Evolutionary conservation across 2,329 filamentous ascomycete species (phyloP).

Genomic region (Sporothrix inflata): DNA sequence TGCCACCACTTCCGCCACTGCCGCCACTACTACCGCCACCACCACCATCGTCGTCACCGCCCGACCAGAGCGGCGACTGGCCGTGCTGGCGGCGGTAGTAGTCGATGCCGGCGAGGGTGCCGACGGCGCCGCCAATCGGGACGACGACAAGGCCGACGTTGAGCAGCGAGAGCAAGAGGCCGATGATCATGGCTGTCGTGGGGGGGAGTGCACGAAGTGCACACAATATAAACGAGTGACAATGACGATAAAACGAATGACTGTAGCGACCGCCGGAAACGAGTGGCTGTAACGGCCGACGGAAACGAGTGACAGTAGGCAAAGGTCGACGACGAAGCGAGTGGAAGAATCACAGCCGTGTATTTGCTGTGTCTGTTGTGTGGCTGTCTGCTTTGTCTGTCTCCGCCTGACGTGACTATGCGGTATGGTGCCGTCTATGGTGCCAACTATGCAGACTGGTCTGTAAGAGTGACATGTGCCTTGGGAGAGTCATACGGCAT

Average conservation of each 20-base stretch:
- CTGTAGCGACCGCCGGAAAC: background rate
- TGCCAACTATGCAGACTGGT: background rate
- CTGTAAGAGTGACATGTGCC: background rate
- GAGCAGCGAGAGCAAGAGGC: slow-evolving; percentile 49
- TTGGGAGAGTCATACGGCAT: background rate
- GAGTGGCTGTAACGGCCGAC: background rate
- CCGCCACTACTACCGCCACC: slow-evolving; percentile 30
- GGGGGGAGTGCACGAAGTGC: background rate
- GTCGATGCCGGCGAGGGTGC: slow-evolving; percentile 54
- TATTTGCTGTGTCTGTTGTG: slow-evolving; percentile 1
- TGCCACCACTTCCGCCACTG: background rate
- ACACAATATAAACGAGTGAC: background rate
- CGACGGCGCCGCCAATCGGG: slow-evolving; percentile 38
- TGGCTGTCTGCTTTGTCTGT: no score
- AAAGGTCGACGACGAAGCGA: background rate
- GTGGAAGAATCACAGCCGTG: background rate
- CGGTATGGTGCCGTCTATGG: no score
- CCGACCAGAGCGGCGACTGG: slow-evolving; percentile 49
- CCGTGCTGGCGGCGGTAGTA: slow-evolving; percentile 48
- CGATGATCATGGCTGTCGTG: slow-evolving; percentile 41
- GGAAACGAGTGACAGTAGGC: background rate
- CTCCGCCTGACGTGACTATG: no score
- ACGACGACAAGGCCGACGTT: slow-evolving; percentile 55
- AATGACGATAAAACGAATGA: background rate
- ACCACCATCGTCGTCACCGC: slow-evolving; percentile 29